A percentile compares a stretch with the other conserved stretches of the same genome.
phyloP scores from a whole-genome alignment of 305 asterid genomes.

The Plantago rigida region DNA sequence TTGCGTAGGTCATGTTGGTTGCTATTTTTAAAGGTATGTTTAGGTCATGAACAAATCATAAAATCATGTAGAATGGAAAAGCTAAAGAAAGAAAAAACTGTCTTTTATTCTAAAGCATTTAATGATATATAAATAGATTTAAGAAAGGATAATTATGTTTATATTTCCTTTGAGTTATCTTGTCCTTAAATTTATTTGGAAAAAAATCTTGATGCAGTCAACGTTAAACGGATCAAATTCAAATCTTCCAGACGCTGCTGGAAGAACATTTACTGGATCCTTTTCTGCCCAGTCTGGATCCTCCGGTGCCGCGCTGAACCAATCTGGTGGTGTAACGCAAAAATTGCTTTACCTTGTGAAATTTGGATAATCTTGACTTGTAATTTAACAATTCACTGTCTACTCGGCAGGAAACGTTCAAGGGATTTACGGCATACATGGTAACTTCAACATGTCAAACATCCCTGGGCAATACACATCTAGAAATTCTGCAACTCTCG shows the following conservation, averaged over 20 bases:
- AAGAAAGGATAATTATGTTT: slow-evolving; percentile 3
- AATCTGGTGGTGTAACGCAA: slow-evolving; percentile 45
- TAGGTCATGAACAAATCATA: no score
- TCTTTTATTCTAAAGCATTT: neutral
- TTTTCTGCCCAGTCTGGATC: slow-evolving; percentile 68
- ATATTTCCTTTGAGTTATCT: slow-evolving; percentile 17
- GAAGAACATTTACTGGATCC: slow-evolving; percentile 54
- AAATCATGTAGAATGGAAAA: neutral
- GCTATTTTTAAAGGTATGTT: slow-evolving; percentile 12
- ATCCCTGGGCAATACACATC: slow-evolving; percentile 59
- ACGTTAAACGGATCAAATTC: slow-evolving; percentile 63
- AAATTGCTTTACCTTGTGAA: slow-evolving; percentile 19
- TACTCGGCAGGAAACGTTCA: slow-evolving; percentile 41
- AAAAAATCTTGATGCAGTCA: slow-evolving; percentile 39
- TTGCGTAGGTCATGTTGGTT: slow-evolving; percentile 1
- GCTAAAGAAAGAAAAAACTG: neutral
- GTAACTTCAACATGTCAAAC: slow-evolving; percentile 59
- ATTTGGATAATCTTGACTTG: slow-evolving; percentile 17
- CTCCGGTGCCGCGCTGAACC: slow-evolving; percentile 52
- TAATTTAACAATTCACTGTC: slow-evolving; percentile 13
- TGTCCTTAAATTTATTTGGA: slow-evolving; percentile 18
- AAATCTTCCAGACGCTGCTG: slow-evolving; percentile 52
- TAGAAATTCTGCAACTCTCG: slow-evolving; percentile 55
- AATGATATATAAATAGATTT: no score
- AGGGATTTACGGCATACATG: slow-evolving; percentile 70